Base-by-base conservation (phyloP, 2,329 filamentous ascomycete species). In the Tolypocladium nubicola region DNA sequence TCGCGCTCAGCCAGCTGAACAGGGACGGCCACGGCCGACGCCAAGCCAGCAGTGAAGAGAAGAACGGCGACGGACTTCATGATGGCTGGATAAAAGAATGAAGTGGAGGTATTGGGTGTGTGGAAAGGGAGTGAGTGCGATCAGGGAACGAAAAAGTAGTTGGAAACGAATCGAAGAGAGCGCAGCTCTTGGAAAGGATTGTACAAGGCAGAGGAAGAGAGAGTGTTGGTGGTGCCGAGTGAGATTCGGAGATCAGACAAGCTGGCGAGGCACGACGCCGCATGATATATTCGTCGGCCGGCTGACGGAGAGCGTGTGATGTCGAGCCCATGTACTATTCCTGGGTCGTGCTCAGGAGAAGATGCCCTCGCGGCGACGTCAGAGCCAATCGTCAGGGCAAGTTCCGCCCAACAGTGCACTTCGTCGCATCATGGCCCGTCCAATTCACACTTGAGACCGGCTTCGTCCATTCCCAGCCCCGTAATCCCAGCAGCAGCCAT, bases 41-140 rank as follows among this genome's bases (percentile, higher is more conserved):
- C 67, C 64, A 70, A 64, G 62, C 67, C 66, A 59, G 63, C 64
- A 37, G 68, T 62, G 40, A 69, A 37, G 41, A 68, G 60, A 53
- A 70, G 58, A 33, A 70, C 41, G 45, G 65, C 61, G 58, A 61
- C 57, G 43, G 66, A 64, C 64, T 65, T 70, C 67, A 69, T 69
- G 55, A 57, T 65, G 61, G 52, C 47, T 54, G 11, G 39, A 7
- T 33, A 47, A 47, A 43, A 53, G 33, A 19, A 13, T 47, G 14
- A 30, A 52, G 23, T 5, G 33, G 23, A 52, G 41, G 54, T 57
- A 30, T 52, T 7, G 8, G 43, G 37, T 8, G 30, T 33, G 30
- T 9, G 30, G 56, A 45, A 50, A n/a, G 26, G 49, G 52, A 59
- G 30, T 56, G 50, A 47, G 11, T 10, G 52, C 16, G 21, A 57